phyloP scores from a whole-genome alignment of 2,329 filamentous ascomycete species.

The Dothiorella sarmentorum region DNA sequence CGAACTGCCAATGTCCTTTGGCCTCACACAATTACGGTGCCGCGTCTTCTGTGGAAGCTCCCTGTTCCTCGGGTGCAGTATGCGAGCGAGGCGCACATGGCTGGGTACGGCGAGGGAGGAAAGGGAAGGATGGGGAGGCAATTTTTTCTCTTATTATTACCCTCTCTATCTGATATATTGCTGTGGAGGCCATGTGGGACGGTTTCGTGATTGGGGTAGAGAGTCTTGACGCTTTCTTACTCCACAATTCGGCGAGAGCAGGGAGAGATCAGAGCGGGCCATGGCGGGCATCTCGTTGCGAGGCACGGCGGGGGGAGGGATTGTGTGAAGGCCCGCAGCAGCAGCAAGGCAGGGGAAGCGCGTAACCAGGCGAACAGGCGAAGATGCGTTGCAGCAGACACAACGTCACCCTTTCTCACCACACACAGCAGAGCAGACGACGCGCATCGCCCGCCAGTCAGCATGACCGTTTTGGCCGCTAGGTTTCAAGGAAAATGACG shows the following conservation, averaged over 20 bases:
- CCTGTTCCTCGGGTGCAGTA: too few species aligned
- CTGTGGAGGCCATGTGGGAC: background rate
- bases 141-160: background rate
- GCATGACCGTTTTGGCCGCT: background rate
- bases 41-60: too few species aligned
- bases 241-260: background rate
- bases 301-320: background rate
- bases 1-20: too few species aligned
- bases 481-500: background rate
- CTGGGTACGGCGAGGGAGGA: background rate
- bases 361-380: background rate
- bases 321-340: background rate
- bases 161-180: slow-evolving; percentile 6
- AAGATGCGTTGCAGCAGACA: background rate
- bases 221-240: background rate
- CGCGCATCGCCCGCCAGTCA: background rate
- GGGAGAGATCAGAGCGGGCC: background rate
- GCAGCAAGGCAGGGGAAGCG: background rate
- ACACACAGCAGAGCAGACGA: background rate
- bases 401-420: background rate
- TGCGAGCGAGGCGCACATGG: background rate
- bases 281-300: background rate
- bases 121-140: background rate
- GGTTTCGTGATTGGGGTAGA: background rate
- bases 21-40: too few species aligned